Conservation (phyloP, 768 basidiomycete genomes). For the Rhodotorula taiwanensis region DNA sequence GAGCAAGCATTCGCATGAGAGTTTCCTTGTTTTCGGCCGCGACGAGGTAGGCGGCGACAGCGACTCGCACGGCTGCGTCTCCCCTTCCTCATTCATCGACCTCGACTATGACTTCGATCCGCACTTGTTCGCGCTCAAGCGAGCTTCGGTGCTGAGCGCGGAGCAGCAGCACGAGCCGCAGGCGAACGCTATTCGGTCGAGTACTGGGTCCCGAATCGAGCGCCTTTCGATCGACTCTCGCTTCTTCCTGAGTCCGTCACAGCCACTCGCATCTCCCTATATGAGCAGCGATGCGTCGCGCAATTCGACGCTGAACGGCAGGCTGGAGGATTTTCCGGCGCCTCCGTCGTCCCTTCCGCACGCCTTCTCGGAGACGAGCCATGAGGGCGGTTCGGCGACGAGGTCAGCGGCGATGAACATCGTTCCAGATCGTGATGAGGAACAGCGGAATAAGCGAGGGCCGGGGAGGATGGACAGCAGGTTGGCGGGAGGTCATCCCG, state of each 20-base stretch:
- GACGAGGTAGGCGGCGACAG: not conserved
- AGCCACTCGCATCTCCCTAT: not conserved
- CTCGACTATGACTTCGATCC: not conserved
- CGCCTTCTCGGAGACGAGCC: no score
- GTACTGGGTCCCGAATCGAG: no score
- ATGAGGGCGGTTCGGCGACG: no score
- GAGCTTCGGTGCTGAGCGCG: no score
- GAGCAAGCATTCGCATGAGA: not conserved
- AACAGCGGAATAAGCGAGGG: not conserved
- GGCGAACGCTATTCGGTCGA: no score
- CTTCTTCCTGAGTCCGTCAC: not conserved
- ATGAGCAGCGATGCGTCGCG: not conserved
- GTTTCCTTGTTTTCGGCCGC: conserved; percentile 12
- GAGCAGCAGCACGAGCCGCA: no score
- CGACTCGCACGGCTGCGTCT: not conserved
- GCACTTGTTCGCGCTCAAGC: no score
- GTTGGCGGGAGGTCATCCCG: no score
- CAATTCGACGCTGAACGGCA: not conserved
- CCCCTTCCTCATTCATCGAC: conserved; percentile 13
- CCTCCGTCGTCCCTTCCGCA: not conserved
- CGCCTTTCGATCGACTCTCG: conserved; percentile 12
- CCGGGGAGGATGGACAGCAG: no score
- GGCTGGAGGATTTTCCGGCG: conserved; percentile 7
- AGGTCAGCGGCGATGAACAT: no score
- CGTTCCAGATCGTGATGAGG: conserved; percentile 1